These are phyloP conservation scores for Phylloporus gajari DNA, from an alignment of 1,284 basidiomycete species.

Conservation along the genomic window DNA sequence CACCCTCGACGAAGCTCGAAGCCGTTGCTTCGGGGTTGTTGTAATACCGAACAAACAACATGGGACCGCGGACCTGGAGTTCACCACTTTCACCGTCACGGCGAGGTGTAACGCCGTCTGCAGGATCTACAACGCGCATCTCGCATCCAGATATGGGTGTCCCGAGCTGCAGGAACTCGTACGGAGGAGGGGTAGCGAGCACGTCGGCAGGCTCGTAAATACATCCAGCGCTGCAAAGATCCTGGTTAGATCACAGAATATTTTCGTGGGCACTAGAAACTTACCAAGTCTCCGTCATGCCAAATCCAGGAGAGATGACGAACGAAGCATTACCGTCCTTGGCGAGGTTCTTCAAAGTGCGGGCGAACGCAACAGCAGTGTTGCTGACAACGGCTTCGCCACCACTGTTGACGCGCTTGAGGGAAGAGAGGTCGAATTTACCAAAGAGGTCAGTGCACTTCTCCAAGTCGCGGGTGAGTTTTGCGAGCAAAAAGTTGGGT, in stretches of 20 bases:
- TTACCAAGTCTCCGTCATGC: constrained; percentile 43
- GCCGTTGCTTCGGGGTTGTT: constrained; percentile 52
- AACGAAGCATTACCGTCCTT: constrained; percentile 42
- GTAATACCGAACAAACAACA: constrained; percentile 53
- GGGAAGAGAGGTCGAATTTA: constrained; percentile 33
- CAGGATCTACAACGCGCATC: constrained; percentile 48
- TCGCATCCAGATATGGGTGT: constrained; percentile 36
- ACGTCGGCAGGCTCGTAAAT: constrained; percentile 44
- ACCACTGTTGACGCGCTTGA: constrained; percentile 46
- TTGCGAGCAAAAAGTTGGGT: constrained; percentile 57
- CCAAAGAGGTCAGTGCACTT: constrained; percentile 36
- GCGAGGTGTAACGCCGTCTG: constrained; percentile 41
- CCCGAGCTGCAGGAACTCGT: constrained; percentile 46
- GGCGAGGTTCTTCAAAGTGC: constrained; percentile 46
- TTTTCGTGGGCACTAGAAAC: background rate
- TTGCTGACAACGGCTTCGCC: constrained; percentile 52
- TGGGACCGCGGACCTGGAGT: constrained; percentile 52
- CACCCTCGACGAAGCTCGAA: constrained; percentile 51
- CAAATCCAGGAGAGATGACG: constrained; percentile 48
- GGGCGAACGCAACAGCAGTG: constrained; percentile 50
- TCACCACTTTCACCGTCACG: constrained; percentile 47
- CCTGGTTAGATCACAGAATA: background rate
- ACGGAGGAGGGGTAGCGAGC: constrained; percentile 23
- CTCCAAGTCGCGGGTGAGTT: constrained; percentile 48
- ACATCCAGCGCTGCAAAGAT: constrained; percentile 47